phyloP scores from a whole-genome alignment of 169 alveolate genomes.

The Blepharisma undulans region DNA sequence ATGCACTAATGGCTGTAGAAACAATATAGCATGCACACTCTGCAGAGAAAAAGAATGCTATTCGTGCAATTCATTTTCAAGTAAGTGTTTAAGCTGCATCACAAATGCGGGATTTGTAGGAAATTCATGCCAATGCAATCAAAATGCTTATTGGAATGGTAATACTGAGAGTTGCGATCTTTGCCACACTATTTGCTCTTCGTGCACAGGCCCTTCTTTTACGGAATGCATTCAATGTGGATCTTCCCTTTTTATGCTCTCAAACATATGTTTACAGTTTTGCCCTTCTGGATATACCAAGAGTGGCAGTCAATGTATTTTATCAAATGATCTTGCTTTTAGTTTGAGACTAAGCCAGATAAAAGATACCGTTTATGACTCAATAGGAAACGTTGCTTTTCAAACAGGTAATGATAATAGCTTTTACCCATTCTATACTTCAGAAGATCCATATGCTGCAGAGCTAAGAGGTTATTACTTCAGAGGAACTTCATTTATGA shows the following conservation, averaged over 20 bases:
- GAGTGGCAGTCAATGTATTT: background rate
- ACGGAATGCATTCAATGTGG: background rate
- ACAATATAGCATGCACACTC: background rate
- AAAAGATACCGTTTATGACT: background rate
- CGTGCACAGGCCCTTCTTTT: background rate
- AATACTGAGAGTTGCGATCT: background rate
- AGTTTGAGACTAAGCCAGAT: background rate
- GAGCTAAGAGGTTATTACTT: conserved; percentile 19
- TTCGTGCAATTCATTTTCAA: background rate
- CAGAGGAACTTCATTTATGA: background rate
- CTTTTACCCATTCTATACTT: conserved; percentile 8
- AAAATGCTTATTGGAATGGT: background rate
- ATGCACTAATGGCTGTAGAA: background rate
- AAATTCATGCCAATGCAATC: background rate
- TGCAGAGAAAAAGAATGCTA: background rate
- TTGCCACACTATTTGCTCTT: background rate
- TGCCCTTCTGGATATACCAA: conserved; percentile 28
- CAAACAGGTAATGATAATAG: background rate
- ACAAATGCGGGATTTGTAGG: background rate
- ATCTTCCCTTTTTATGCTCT: background rate
- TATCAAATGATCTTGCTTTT: background rate
- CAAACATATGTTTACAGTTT: background rate
- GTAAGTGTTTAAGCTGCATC: background rate
- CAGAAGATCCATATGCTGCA: conserved; percentile 15
- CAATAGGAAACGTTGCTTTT: background rate